Evolutionary conservation across 768 basidiomycete genomes (phyloP), one percentile per base, ranked within the genome.

Genomic region (Pleurotus citrinopileatus): DNA sequence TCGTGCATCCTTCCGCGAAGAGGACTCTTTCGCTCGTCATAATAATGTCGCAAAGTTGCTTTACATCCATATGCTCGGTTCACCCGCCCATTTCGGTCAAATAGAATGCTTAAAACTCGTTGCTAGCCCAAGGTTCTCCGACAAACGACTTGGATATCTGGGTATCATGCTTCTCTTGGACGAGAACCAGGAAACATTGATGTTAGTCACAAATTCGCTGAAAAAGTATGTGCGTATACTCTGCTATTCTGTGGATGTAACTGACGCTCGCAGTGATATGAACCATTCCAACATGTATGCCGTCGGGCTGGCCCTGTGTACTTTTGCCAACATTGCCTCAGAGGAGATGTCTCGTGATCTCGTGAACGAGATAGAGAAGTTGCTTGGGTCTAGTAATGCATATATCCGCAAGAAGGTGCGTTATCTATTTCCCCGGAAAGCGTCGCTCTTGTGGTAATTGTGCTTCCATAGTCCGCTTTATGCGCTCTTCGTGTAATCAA

Each of bases 331-430:
- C 65, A 98, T 98, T 60, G 94, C 97, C 8, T 97, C 94, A 17
- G 97, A 99, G 70, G 97, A 99, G 72, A 99, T 99, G 97, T 94
- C 96, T 25, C 85, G 97, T 58, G 97, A 99, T 78, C 77, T 99
- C 60, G 91, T 90, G 52, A 96, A 98, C 63, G 97, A 98, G 75
- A 91, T 99, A 60, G 95, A 98, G 73, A 98, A 98, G 71, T 77
- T 98, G 3, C 75, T 99, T 52, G 97, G 97, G 8, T 96, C 94
- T 29, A 95, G 93, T 59, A 99, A 99, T 65, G 93, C 96, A 3
- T 99, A 99, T 70, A 98, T 99, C 60, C 89, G 97, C 53, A 98
- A 98, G 74, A 99, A 99, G 87, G 96, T 91, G 55, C 53, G 76
- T 62, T 6, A 26, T 20, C 10, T 19, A 23, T 22, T 27, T 48